Conservation (phyloP, 192 early-diverging fungal species). For the Coemansia pectinata region DNA sequence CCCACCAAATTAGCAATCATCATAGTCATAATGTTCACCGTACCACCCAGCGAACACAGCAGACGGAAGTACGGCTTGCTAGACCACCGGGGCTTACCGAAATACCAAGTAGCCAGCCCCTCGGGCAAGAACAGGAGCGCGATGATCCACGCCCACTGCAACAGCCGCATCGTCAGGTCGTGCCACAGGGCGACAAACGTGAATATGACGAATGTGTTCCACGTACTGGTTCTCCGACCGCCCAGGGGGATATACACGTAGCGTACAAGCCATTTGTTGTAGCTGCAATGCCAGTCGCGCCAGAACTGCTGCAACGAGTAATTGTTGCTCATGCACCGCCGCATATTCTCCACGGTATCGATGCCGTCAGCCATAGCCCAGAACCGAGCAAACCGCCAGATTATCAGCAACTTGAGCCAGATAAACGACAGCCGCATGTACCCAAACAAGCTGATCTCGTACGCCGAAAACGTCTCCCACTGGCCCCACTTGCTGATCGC, state of each 20-base stretch:
- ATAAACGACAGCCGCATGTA: slow-evolving; percentile 88
- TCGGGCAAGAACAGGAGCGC: slow-evolving; percentile 87
- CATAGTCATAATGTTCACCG: slow-evolving; percentile 90
- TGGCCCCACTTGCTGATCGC: slow-evolving; percentile 86
- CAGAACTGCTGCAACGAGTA: slow-evolving; percentile 94
- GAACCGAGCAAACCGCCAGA: slow-evolving; percentile 96
- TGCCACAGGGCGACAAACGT: slow-evolving; percentile 99
- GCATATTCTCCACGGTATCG: slow-evolving; percentile 92
- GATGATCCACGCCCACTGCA: slow-evolving; percentile 94
- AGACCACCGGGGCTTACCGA: slow-evolving; percentile 33
- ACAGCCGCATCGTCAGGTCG: slow-evolving; percentile 78
- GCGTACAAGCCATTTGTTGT: slow-evolving; percentile 86
- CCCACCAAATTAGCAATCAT: slow-evolving; percentile 97
- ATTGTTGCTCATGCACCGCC: slow-evolving; percentile 94
- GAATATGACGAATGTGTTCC: slow-evolving; percentile 87
- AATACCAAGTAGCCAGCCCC: slow-evolving; percentile 60
- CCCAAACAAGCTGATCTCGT: slow-evolving; percentile 85
- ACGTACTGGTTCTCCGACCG: slow-evolving; percentile 64
- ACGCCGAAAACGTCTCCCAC: slow-evolving; percentile 77
- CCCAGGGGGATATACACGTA: slow-evolving; percentile 93
- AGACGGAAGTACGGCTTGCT: slow-evolving; percentile 64
- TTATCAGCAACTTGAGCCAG: slow-evolving; percentile 94
- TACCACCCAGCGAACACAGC: slow-evolving; percentile 79
- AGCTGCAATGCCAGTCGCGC: slow-evolving; percentile 95
- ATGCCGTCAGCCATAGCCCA: slow-evolving; percentile 95